Base-by-base conservation (phyloP, 1,284 basidiomycete genomes). In the Ganoderma lucidum region DNA sequence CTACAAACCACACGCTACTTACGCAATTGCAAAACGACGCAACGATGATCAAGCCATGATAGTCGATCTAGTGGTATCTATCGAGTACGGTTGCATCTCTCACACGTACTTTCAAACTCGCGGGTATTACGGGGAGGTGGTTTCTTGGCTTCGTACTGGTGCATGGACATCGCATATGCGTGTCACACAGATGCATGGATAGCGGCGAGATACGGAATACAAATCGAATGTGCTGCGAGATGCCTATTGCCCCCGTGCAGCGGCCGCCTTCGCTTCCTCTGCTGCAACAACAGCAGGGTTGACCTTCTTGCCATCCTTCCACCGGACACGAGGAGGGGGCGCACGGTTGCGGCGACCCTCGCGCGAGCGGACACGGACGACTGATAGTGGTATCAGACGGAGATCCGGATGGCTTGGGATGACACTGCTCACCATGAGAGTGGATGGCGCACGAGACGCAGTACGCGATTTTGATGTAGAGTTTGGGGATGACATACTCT, bases 381-480 rank as follows among this genome's bases (percentile, higher is more conserved):
- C 95, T 95, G 39, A 61, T 30, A 70, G 1, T 70, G 42, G 37
- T 5, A 56, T 58, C 17, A 70, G 30, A 74, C 60, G 1, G 37
- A 61, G 63, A 66, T 17, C 19, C 17, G 12, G 6, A 28, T 0
- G 10, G 48, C 30, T 19, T 15, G 12, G 1, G 5, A 17, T 58
- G 8, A 48, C 35, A 73, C 41, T 35, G 83, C 91, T 74, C 74
- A 95, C 94, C 93, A 85, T 99, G 97, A 78, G 97, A 97, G 89
- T 99, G 97, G 83, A 99, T 99, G 60, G 97, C 97, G 83, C 98
- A 99, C 70, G 97, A 99, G 73, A 99, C 94, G 83, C 97, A 99
- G 90, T 99, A 99, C 66, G 91, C 93, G 77, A 99, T 95, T 92
- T 99, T 98, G 89, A 98, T 94, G 91, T 99, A 99, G 75, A 99